Percentiles rank a stretch among this genome's conserved stretches.
These are phyloP conservation scores for Histomonas meleagridis DNA, from an alignment of 208 protist genomes.

Conservation along the genomic window DNA sequence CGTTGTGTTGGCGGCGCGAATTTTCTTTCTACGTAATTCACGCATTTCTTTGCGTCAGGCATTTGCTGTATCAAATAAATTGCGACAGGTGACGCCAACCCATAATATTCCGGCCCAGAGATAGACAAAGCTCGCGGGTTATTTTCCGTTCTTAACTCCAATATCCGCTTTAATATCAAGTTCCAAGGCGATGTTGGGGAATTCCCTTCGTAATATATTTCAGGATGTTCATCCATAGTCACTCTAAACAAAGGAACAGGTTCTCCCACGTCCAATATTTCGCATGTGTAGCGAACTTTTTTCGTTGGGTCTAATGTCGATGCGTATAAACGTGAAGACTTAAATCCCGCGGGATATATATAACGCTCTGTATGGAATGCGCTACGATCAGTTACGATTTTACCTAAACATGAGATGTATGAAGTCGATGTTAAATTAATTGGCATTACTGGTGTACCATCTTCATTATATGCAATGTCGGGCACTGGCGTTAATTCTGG, in stretches of 20 bases:
- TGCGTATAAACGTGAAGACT: neutral
- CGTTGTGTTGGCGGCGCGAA: neutral
- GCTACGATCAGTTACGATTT: slow-evolving; percentile 21
- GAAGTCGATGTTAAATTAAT: neutral
- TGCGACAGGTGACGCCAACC: neutral
- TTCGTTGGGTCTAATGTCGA: slow-evolving; percentile 6
- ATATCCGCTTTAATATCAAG: neutral
- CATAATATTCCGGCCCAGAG: slow-evolving; percentile 20
- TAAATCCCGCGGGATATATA: slow-evolving; percentile 30
- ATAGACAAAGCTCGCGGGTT: neutral
- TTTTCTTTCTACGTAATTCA: neutral
- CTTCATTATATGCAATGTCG: neutral
- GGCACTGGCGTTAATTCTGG: neutral
- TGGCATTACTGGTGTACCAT: slow-evolving; percentile 25
- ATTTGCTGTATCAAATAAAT: neutral
- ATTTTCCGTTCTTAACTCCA: neutral
- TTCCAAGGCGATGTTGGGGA: slow-evolving; percentile 32
- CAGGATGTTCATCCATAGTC: slow-evolving; percentile 15
- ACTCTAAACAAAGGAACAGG: slow-evolving; percentile 3
- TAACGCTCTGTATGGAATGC: slow-evolving; percentile 1
- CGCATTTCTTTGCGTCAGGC: neutral
- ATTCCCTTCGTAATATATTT: slow-evolving; percentile 33
- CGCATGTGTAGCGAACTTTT: slow-evolving; percentile 6
- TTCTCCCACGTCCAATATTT: slow-evolving; percentile 9
- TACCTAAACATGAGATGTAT: neutral